These are phyloP conservation scores for Pseudozyma thailandica DNA, from an alignment of 1,284 basidiomycete species.

Conservation along the genomic window DNA sequence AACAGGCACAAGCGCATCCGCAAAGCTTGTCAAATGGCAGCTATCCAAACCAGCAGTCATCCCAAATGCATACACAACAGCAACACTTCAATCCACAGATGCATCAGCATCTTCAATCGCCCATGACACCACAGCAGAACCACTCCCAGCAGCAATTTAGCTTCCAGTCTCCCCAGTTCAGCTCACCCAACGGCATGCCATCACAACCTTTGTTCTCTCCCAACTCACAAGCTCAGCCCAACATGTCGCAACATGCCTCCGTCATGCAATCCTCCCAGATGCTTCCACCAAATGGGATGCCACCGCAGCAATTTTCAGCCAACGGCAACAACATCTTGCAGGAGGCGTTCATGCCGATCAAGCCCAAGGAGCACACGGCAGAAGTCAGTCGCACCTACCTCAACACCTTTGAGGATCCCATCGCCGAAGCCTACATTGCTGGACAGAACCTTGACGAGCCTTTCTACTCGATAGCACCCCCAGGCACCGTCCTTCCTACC, in stretches of 20 bases:
- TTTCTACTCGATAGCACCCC: constrained; percentile 42
- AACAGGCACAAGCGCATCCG: constrained; percentile 13
- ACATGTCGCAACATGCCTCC: constrained; percentile 1
- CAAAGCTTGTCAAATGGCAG: constrained; percentile 9
- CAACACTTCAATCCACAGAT: constrained; percentile 9
- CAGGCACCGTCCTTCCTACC: constrained; percentile 11
- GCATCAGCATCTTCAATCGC: constrained; percentile 16
- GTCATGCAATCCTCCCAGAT: constrained; percentile 13
- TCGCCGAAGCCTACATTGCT: constrained; percentile 46
- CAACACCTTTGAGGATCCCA: constrained; percentile 41
- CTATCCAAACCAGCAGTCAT: constrained; percentile 3
- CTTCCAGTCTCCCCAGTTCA: constrained; percentile 20
- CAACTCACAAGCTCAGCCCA: constrained; percentile 7
- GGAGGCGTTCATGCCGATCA: constrained; percentile 6
- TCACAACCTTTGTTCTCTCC: constrained; percentile 17
- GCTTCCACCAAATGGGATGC: constrained; percentile 5
- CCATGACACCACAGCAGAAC: constrained; percentile 9
- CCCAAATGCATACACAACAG: constrained; percentile 2
- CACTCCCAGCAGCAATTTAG: constrained; percentile 10
- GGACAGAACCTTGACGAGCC: constrained; percentile 38
- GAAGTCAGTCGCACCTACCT: constrained; percentile 27
- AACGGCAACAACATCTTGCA: constrained; percentile 6
- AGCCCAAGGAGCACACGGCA: constrained; percentile 1
- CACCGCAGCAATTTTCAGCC: constrained; percentile 11
- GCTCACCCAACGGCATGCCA: constrained; percentile 3